phyloP scores from a whole-genome alignment of 768 basidiomycete species.

The Leucocoprinus birnbaumii region DNA sequence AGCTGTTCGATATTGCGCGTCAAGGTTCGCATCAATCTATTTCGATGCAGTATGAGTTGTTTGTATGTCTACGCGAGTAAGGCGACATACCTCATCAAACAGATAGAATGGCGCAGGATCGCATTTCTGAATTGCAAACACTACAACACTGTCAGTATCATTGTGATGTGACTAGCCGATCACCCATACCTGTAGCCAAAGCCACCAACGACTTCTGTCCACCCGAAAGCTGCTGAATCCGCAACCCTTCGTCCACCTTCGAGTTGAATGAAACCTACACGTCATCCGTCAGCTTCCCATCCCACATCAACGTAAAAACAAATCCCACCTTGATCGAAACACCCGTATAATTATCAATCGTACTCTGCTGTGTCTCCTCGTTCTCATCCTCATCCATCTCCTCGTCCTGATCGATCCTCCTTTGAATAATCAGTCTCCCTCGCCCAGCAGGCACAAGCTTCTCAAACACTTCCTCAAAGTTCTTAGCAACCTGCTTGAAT shows the following conservation, averaged over 20 bases:
- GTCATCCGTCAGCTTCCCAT: constrained; percentile 2
- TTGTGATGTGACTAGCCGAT: background rate
- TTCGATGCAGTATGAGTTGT: background rate
- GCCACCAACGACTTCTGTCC: constrained; percentile 98
- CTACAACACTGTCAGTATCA: constrained; percentile 33
- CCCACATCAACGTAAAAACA: background rate
- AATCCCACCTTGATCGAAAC: constrained; percentile 85
- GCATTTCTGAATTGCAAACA: constrained; percentile 98
- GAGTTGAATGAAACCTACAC: constrained; percentile 97
- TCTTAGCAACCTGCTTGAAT: constrained; percentile 96
- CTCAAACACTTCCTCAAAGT: constrained; percentile 97
- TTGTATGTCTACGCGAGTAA: background rate
- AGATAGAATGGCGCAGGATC: constrained; percentile 99
- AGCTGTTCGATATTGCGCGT: constrained; percentile 96
- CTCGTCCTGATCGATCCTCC: constrained; percentile 84
- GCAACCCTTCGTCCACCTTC: constrained; percentile 92
- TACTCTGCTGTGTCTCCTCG: constrained; percentile 69
- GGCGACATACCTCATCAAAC: constrained; percentile 79
- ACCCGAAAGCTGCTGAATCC: constrained; percentile 95
- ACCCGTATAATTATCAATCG: constrained; percentile 93
- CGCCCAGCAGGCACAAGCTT: constrained; percentile 92
- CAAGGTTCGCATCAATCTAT: constrained; percentile 95
- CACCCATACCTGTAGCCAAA: constrained; percentile 71
- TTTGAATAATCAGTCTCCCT: constrained; percentile 90
- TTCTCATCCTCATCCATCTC: constrained; percentile 70